These are phyloP conservation scores for Leccinellum luteum DNA, from an alignment of 768 basidiomycete species.

Conservation along the genomic window DNA sequence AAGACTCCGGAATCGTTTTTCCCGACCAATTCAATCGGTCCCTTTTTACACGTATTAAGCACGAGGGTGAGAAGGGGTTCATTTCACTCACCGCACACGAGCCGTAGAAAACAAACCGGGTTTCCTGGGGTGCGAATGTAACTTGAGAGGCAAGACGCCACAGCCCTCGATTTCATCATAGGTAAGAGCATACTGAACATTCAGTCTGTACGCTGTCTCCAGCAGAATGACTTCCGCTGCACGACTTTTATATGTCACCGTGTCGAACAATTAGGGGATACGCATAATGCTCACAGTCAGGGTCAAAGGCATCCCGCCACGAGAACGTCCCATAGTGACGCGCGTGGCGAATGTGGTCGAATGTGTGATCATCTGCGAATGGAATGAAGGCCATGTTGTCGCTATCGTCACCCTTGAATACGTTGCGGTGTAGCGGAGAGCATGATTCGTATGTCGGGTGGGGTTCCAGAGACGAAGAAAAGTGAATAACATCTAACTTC, in stretches of 20 bases:
- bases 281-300: constrained; percentile 38
- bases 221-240: constrained; percentile 50
- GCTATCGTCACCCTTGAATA: constrained; percentile 57
- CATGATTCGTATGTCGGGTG: constrained; percentile 55
- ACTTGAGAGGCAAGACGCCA: constrained; percentile 40
- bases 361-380: constrained; percentile 57
- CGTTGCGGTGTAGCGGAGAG: constrained; percentile 45
- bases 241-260: constrained; percentile 16
- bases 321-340: constrained; percentile 43
- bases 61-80: constrained; percentile 22
- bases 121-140: constrained; percentile 28
- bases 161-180: constrained; percentile 49
- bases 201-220: constrained; percentile 47
- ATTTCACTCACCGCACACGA: constrained; percentile 21
- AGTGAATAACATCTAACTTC: constrained; percentile 15
- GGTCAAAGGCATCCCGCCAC: constrained; percentile 47
- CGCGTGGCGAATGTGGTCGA: constrained; percentile 41
- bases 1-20: constrained; percentile 22
- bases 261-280: constrained; percentile 10
- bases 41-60: constrained; percentile 20
- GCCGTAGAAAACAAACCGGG: constrained; percentile 25
- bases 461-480: constrained; percentile 17
- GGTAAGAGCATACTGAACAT: constrained; percentile 35
- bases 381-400: constrained; percentile 59
- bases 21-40: constrained; percentile 31